Evolutionary conservation across 1,284 basidiomycete species (phyloP).

Genomic region (Sanguinoderma infundibulare): DNA sequence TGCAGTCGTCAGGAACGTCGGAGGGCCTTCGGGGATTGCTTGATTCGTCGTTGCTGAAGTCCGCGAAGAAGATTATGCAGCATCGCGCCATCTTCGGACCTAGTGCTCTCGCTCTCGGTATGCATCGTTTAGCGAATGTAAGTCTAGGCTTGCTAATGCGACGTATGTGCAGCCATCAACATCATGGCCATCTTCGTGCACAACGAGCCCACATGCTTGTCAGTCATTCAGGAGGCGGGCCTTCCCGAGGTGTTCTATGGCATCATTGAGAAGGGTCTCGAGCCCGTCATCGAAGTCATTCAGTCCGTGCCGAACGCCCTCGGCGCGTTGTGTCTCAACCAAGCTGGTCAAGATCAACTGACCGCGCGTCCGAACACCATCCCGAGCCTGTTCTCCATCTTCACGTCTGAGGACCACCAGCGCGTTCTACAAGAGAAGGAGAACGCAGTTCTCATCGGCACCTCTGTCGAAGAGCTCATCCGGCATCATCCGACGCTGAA

Average conservation of each 20-base stretch:
- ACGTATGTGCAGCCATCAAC: conserved; percentile 74
- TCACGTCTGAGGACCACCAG: conserved; percentile 85
- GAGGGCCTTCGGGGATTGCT: conserved; percentile 96
- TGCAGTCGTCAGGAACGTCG: conserved; percentile 92
- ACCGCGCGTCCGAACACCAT: conserved; percentile 80
- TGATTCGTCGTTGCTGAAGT: conserved; percentile 87
- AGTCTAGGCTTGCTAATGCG: conserved; percentile 3
- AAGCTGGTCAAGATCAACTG: conserved; percentile 86
- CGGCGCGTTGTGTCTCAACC: conserved; percentile 95
- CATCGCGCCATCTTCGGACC: conserved; percentile 86
- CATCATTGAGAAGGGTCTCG: conserved; percentile 84
- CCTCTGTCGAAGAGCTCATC: conserved; percentile 93
- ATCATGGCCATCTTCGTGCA: conserved; percentile 98
- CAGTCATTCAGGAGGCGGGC: conserved; percentile 90
- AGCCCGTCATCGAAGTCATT: conserved; percentile 90
- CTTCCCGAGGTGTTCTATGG: conserved; percentile 91
- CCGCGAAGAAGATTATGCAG: conserved; percentile 89
- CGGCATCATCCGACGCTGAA: conserved; percentile 95
- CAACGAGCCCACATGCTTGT: conserved; percentile 96
- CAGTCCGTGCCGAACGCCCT: conserved; percentile 95
- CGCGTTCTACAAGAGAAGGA: conserved; percentile 94
- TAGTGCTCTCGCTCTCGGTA: conserved; percentile 84
- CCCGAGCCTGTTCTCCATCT: conserved; percentile 83
- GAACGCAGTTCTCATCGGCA: conserved; percentile 88
- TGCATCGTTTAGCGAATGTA: conserved; percentile 19